Base-by-base conservation (phyloP, 2,329 filamentous ascomycete species). In the Pseudopithomyces maydicus region DNA sequence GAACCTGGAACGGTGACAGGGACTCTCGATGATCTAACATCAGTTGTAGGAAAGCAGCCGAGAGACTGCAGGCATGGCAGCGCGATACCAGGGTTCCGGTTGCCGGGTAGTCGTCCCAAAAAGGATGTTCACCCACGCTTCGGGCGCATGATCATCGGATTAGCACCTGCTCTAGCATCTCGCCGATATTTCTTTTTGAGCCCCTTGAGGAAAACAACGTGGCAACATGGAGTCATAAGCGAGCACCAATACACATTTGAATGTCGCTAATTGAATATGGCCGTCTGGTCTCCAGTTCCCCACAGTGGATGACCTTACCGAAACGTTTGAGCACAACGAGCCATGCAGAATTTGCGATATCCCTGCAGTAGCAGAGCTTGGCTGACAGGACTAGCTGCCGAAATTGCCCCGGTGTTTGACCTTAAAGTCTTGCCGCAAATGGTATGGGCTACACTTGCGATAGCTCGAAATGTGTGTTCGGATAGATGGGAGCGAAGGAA, bases 311-410 rank as follows among this genome's bases (percentile, higher is more conserved):
- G 29, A 19, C 32, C 17, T 7, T 48, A 32, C 6, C 10, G 17
- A 23, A 11, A 23, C n/a, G 45, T 33, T 36, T 17, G 33, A 36
- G 32, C 22, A 22, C 15, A 15, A 19, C 17, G 32, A 19, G 11
- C 45, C 32, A 32, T n/a, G 32, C 32, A 38, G 45, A 48, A 15
- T 48, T 36, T 48, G 45, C 45, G 15, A 11, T 38, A 48, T 48
- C 45, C 45, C 15, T 48, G 45, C 45, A 29, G 23, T 6, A 47
- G 3, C 29, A 35, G 19, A 6, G 4, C 19, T 17, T 32, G 22
- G 17, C 17, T 36, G 32, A 48, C 45, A 38, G 45, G 32, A 14
- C 45, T 36, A 36, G 29, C 32, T 32, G 43, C 43, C 43, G 15
- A 17, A n/a, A 35, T 14, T 14, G 26, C 12, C 15, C 43, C 43